Conservation (phyloP, 2,329 filamentous ascomycete species). For the Elsinoe necatrix region DNA sequence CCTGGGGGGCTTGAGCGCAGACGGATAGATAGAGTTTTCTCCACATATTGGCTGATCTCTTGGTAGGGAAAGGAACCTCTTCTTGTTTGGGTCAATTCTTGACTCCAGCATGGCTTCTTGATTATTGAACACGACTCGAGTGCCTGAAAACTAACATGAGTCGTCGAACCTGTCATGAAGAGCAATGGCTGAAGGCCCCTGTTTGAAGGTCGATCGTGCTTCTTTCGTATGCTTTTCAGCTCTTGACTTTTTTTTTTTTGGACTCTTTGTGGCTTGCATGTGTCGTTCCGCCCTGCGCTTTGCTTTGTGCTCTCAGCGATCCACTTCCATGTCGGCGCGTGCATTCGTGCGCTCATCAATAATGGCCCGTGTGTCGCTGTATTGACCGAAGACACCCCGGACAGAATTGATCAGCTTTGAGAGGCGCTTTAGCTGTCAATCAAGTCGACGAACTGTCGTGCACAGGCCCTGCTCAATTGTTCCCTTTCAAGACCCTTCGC, state of each 20-base stretch:
- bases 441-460: constrained; percentile 5
- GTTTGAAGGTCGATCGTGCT: neutral
- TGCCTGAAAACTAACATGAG: neutral
- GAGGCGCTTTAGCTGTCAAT: neutral
- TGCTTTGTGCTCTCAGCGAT: neutral
- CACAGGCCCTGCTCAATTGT: neutral
- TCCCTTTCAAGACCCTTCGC: constrained; percentile 38
- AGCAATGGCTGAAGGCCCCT: neutral
- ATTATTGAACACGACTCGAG: constrained; percentile 4
- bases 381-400: constrained; percentile 9
- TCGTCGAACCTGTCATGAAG: neutral
- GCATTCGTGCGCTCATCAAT: neutral
- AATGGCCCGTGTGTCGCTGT: neutral
- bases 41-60: neutral
- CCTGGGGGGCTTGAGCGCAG: neutral
- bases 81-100: neutral
- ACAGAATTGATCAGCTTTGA: constrained; percentile 1
- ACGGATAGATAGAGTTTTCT: constrained; percentile 6
- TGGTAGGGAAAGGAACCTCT: neutral
- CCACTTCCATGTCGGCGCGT: neutral
- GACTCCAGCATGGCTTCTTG: neutral
- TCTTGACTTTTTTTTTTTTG: neutral
- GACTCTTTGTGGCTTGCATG: neutral
- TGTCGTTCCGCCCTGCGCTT: constrained; percentile 1
- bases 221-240: neutral